Evolutionary conservation across 140 eudicot species (phyloP).

Genomic region (Bidens hawaiensis): DNA sequence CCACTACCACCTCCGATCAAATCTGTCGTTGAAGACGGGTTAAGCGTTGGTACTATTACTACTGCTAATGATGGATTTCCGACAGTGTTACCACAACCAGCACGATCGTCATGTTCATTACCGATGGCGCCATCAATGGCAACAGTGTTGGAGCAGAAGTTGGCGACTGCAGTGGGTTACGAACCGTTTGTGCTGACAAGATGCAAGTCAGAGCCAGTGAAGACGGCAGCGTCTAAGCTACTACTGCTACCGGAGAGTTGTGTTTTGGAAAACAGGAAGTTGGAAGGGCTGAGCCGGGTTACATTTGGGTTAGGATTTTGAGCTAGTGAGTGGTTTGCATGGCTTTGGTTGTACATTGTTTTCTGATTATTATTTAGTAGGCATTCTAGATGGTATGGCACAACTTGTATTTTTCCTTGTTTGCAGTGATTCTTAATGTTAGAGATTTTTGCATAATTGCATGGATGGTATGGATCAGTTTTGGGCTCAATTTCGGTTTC

Average conservation of each 20-base stretch:
- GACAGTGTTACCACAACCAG: conserved; percentile 44
- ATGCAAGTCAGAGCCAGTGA: conserved; percentile 64
- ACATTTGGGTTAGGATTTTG: conserved; percentile 55
- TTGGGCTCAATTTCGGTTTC: too few species aligned
- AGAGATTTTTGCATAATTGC: conserved; percentile 8
- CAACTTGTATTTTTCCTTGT: not conserved
- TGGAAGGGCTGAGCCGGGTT: conserved; percentile 57
- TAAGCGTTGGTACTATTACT: not conserved
- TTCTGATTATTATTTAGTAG: not conserved
- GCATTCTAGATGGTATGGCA: conserved; percentile 11
- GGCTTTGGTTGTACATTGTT: conserved; percentile 30
- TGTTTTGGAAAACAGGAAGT: conserved; percentile 59
- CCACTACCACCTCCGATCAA: conserved; percentile 19
- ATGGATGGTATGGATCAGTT: too few species aligned
- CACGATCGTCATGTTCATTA: conserved; percentile 62
- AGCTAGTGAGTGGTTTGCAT: conserved; percentile 18
- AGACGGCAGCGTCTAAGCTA: conserved; percentile 49
- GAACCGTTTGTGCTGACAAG: conserved; percentile 94
- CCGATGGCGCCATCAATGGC: conserved; percentile 61
- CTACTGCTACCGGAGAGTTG: conserved; percentile 62
- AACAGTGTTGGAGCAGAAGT: conserved; percentile 68
- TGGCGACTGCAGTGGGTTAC: conserved; percentile 62
- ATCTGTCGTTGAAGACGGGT: conserved; percentile 11
- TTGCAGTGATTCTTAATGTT: conserved; percentile 11
- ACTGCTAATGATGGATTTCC: conserved; percentile 12